Evolutionary conservation across 169 alveolate species (phyloP).

Genomic region (Eimeria tenella): DNA sequence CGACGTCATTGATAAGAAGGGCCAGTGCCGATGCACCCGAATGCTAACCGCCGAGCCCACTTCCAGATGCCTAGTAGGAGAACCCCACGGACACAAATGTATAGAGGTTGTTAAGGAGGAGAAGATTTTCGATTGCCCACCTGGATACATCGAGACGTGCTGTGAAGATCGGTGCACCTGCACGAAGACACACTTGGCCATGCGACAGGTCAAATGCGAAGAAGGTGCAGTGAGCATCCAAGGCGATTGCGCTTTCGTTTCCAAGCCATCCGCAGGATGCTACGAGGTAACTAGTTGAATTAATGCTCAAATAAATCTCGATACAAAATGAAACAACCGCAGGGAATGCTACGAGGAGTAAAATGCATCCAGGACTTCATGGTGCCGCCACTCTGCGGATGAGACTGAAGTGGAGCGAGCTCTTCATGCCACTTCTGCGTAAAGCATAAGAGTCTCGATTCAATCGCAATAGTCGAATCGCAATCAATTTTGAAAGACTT

Average conservation of each 20-base stretch:
- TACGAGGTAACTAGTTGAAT: slow-evolving; percentile 36
- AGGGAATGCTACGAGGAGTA: slow-evolving; percentile 67
- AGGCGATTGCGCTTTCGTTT: slow-evolving; percentile 15
- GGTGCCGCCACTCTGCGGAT: slow-evolving; percentile 65
- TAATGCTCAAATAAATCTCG: too few species aligned
- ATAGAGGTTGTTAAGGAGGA: slow-evolving; percentile 27
- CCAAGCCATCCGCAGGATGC: slow-evolving; percentile 64
- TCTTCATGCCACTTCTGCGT: not conserved
- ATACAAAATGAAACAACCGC: not conserved
- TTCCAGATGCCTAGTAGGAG: slow-evolving; percentile 51
- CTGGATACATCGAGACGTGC: slow-evolving; percentile 50
- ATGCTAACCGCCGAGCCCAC: slow-evolving; percentile 24
- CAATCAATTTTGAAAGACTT: slow-evolving; percentile 35
- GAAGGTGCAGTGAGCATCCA: slow-evolving; percentile 26
- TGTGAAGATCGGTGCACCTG: slow-evolving; percentile 56
- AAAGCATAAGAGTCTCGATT: slow-evolving; percentile 9
- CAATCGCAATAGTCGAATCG: slow-evolving; percentile 66
- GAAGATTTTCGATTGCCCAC: slow-evolving; percentile 51
- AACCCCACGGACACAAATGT: slow-evolving; percentile 36
- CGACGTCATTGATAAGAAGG: slow-evolving; percentile 65
- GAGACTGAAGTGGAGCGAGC: not conserved
- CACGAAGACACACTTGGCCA: slow-evolving; percentile 38
- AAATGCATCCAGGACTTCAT: slow-evolving; percentile 45
- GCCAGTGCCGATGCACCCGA: slow-evolving; percentile 62
- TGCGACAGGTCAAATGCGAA: slow-evolving; percentile 42